Evolutionary conservation across 2,329 filamentous ascomycete genomes (phyloP).

Genomic region (Canariomyces notabilis): DNA sequence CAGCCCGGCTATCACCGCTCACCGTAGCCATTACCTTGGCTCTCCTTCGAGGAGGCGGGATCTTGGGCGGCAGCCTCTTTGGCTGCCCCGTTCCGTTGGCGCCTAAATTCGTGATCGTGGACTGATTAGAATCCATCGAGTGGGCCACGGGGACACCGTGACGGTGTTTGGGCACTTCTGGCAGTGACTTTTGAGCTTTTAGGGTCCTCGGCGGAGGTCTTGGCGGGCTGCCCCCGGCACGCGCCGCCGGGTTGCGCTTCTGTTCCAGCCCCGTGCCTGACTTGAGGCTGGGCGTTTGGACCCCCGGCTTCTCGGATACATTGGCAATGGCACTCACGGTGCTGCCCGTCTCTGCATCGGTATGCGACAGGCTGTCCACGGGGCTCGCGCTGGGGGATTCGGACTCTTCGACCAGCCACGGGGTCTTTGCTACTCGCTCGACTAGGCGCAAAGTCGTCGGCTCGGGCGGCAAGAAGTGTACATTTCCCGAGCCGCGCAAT

Average conservation of each 20-base stretch:
- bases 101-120: slow-evolving; percentile 11
- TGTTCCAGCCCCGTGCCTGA: slow-evolving; percentile 27
- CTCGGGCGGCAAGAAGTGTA: slow-evolving; percentile 75
- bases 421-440: slow-evolving; percentile 66
- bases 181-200: slow-evolving; percentile 44
- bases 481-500: slow-evolving; percentile 60
- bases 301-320: slow-evolving; percentile 75
- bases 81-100: slow-evolving; percentile 16
- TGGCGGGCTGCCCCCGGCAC: slow-evolving; percentile 3
- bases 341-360: slow-evolving; percentile 64
- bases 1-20: neutral
- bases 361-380: slow-evolving; percentile 51
- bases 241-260: slow-evolving; percentile 25
- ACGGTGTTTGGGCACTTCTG: slow-evolving; percentile 52
- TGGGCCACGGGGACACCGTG: slow-evolving; percentile 43
- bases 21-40: slow-evolving; percentile 12
- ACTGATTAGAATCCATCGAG: no score
- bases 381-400: slow-evolving; percentile 34
- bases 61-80: slow-evolving; percentile 25
- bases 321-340: slow-evolving; percentile 72
- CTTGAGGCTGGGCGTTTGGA: slow-evolving; percentile 71
- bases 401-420: slow-evolving; percentile 54
- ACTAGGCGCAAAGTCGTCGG: slow-evolving; percentile 75
- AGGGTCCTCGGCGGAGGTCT: slow-evolving; percentile 19
- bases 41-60: slow-evolving; percentile 24